Percentiles rank a stretch among this genome's conserved stretches.
Evolutionary conservation across 169 alveolate genomes (phyloP).

Genomic region (Plasmodium adleri): DNA sequence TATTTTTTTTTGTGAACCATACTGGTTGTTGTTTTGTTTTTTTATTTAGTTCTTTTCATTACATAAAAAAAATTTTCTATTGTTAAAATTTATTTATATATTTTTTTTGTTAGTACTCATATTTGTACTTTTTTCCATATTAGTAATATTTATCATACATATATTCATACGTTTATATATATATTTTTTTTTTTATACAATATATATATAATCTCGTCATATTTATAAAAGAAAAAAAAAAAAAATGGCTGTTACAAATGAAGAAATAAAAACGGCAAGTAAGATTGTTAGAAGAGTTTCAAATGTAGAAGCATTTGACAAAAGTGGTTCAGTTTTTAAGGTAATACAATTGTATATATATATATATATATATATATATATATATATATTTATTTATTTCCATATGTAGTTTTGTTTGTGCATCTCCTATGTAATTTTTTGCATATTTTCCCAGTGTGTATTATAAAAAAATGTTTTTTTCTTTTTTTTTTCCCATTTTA

Average conservation of each 20-base stretch:
- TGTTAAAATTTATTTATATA: constrained; percentile 10
- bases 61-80: neutral
- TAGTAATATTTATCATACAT: constrained; percentile 8
- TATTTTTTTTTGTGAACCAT: too few species aligned
- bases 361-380: neutral
- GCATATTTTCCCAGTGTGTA: constrained; percentile 4
- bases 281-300: constrained; percentile 72
- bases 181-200: constrained; percentile 1
- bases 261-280: constrained; percentile 69
- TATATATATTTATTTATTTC: neutral
- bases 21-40: constrained; percentile 19
- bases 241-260: constrained; percentile 75
- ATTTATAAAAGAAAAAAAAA: neutral
- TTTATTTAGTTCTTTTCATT: constrained; percentile 16
- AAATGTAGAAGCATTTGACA: constrained; percentile 73
- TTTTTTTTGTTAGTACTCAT: constrained; percentile 24
- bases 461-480: neutral
- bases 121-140: constrained; percentile 24
- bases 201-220: neutral
- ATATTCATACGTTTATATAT: constrained; percentile 14
- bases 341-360: neutral
- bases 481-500: constrained; percentile 9
- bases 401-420: neutral
- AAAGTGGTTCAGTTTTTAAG: constrained; percentile 66
- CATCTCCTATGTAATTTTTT: neutral